Base-by-base conservation (phyloP, 169 alveolate species). In the Plasmodium relictum region DNA sequence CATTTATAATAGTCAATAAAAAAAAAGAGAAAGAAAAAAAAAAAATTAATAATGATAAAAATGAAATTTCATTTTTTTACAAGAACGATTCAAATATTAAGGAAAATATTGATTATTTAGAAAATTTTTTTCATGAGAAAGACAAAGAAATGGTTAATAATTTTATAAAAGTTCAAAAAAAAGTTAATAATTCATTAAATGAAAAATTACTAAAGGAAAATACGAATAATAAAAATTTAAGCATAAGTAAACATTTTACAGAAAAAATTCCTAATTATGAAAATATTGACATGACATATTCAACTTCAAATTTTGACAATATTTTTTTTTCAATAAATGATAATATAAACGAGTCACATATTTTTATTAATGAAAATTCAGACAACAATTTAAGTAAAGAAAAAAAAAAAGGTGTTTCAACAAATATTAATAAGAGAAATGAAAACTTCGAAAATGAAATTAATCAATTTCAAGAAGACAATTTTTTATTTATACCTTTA, bases 401-500 rank as follows among this genome's bases (percentile, higher is more conserved):
- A 44, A 24, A 42, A 18, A 41, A 62, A 61, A 62, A 44, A 62
- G 10, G 9, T 22, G 24, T 3, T 39, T 10, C 44, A 31, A 4
- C 18, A 66, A 50, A 2, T 56, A 44, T 14, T 16, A 83, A 69
- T 68, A 52, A 54, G 18, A 52, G 16, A 54, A 68, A 31, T 56
- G 56, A 54, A 6, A 45, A 8, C n/a, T 18, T 16, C 45, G 73
- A 54, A 68, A 37, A 52, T 41, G 52, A 68, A n/a, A 37, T 37
- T 52, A 83, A 83, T 54, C n/a, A 54, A 3, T 14, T 22, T n/a
- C 65, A 66, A 20, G 85, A 68, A 56, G 91, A 59, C 12, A 83
- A 83, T 62, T 83, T 83, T 54, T 68, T 83, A 61, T 83, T 83
- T 68, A 83, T 83, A 50, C 91, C 91, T 7, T 52, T 83, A 22